Base-by-base conservation (phyloP, 2,329 filamentous ascomycete species). In the Penicillium thymicola region DNA sequence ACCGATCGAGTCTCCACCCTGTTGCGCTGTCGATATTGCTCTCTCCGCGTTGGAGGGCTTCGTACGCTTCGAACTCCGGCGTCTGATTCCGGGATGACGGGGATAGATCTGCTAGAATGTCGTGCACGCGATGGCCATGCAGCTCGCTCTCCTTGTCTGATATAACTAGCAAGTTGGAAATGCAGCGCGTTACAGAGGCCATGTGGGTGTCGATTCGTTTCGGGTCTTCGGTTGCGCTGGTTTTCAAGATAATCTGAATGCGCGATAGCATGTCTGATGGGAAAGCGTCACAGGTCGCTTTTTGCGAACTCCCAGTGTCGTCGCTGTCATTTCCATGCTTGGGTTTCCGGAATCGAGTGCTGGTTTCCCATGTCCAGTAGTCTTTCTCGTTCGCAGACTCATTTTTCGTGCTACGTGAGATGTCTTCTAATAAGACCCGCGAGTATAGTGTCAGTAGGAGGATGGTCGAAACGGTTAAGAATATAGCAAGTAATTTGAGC, bases 1-100 rank as follows among this genome's bases (percentile, higher is more conserved):
- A 84, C 65, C 81, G 81, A 68, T 84, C 82, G 44, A 84, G 73
- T 27, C 70, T 76, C 82, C 82, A 83, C 2, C 81, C 81, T 68
- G 72, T 59, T 72, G 71, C 27, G 56, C 73, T 69, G 51, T 41
- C 27, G 62, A 71, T 14, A 64, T 65, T 58, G 69, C 66, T 53
- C 59, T 69, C 52, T 66, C 71, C 72, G 10, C 72, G 72, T 4
- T 63, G 62, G 5, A 81, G 76, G 42, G 72, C 72, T 25, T 79
- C 65, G 51, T 81, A 80, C 23, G 69, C 69, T 9, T 69, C 62
- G 44, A 79, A 76, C 41, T 76, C 73, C n/a, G 65, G 51, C 23
- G 66, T 69, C 40, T 74, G 60, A 6, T 66, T 59, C 42, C 69
- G 71, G 59, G 78, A 78, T 2, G 68, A 63, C 7, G 65, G 68